Conservation (phyloP, 2,329 filamentous ascomycete species). For the Aspergillus costaricaensis region DNA sequence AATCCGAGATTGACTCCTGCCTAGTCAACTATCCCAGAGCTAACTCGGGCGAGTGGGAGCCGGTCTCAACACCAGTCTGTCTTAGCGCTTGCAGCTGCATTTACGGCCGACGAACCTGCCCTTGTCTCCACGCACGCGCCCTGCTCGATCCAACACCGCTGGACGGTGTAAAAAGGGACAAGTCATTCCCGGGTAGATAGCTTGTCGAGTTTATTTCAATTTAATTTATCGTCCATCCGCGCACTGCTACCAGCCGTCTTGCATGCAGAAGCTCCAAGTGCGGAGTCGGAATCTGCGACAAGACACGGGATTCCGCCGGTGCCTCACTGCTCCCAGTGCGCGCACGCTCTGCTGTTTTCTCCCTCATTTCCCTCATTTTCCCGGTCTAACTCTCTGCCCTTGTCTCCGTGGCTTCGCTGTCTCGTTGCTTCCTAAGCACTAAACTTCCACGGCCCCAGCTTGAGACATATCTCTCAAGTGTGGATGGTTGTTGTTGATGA, state of each 20-base stretch:
- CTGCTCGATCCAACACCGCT: background rate
- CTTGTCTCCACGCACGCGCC: constrained; percentile 1
- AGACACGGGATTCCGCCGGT: constrained; percentile 2
- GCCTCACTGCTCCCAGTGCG: background rate
- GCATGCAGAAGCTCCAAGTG: constrained; percentile 22
- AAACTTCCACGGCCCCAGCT: background rate
- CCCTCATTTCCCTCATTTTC: too few relatives aligned
- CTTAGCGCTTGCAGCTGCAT: background rate
- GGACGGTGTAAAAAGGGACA: background rate
- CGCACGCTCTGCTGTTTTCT: background rate
- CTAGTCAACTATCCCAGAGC: background rate
- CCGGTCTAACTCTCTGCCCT: background rate
- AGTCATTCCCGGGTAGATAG: background rate
- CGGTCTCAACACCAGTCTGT: background rate
- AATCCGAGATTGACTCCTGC: constrained; percentile 2
- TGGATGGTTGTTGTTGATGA: background rate
- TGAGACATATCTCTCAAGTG: background rate
- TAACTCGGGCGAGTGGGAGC: constrained; percentile 1
- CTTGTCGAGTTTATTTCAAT: background rate
- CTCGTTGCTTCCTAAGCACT: too few relatives aligned
- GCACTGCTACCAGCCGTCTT: constrained; percentile 19
- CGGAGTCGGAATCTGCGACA: constrained; percentile 8
- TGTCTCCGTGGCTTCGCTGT: background rate
- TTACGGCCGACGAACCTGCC: background rate
- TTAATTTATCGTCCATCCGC: constrained; percentile 13